Evolutionary conservation across 495 filamentous ascomycete genomes (phyloP).

Genomic region (Tricharina praecox): DNA sequence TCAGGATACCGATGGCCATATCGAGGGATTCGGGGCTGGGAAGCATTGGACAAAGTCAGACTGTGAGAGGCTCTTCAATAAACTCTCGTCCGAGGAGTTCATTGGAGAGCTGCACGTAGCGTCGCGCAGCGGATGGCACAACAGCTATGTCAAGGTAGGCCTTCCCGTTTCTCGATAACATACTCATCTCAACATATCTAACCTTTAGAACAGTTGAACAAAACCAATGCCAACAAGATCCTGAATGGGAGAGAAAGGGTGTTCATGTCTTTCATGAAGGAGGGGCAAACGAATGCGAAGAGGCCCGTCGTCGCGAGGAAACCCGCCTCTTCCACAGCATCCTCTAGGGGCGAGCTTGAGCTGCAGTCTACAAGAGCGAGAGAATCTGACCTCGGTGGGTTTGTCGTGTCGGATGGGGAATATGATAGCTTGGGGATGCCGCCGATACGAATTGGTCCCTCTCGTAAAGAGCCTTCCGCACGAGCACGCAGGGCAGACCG

Average conservation of each 20-base stretch:
- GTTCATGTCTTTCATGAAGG: constrained; percentile 37
- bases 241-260: constrained; percentile 35
- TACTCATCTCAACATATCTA: constrained; percentile 17
- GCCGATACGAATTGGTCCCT: constrained; percentile 9
- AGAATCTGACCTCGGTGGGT: constrained; percentile 26
- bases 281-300: neutral
- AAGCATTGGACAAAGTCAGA: constrained; percentile 33
- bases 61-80: constrained; percentile 34
- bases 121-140: constrained; percentile 44
- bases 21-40: constrained; percentile 31
- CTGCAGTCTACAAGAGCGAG: constrained; percentile 51
- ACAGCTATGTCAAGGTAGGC: constrained; percentile 6
- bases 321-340: constrained; percentile 1
- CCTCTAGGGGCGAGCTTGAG: constrained; percentile 29
- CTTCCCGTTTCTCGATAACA: neutral
- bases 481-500: constrained; percentile 29
- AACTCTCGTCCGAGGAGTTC: constrained; percentile 29
- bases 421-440: constrained; percentile 37
- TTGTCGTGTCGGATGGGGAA: constrained; percentile 29
- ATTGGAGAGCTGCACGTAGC: constrained; percentile 34
- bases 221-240: constrained; percentile 23
- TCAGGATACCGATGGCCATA: constrained; percentile 26
- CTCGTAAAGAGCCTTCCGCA: neutral
- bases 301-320: constrained; percentile 4
- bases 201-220: constrained; percentile 39